phyloP scores from a whole-genome alignment of 2,329 filamentous ascomycete genomes.

The Exserohilum rostratum region DNA sequence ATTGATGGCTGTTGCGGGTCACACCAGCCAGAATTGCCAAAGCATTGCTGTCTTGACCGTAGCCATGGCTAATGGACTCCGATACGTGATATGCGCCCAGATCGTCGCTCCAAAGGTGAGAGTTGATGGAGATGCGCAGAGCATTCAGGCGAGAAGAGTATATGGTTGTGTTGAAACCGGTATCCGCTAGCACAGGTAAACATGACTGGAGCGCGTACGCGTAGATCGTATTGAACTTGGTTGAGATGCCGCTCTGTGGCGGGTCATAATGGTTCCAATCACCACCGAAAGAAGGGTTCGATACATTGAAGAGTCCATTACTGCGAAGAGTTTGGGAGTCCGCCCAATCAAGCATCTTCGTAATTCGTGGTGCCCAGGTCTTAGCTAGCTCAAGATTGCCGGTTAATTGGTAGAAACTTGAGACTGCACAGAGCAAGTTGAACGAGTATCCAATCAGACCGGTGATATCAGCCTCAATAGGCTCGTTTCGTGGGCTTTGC shows the following conservation, averaged over 20 bases:
- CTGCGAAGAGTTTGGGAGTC: slow-evolving; percentile 31
- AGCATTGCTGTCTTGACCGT: background rate
- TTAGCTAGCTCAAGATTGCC: slow-evolving; percentile 34
- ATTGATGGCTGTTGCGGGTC: background rate
- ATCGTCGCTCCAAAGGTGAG: background rate
- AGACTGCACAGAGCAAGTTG: slow-evolving; percentile 38
- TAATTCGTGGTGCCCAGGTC: slow-evolving; percentile 33
- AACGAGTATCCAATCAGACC: slow-evolving; percentile 47
- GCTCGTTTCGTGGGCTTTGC: background rate
- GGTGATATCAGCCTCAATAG: slow-evolving; percentile 32
- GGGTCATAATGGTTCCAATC: background rate
- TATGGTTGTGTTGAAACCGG: background rate
- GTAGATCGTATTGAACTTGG: background rate
- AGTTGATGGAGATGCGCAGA: background rate
- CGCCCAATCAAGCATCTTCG: slow-evolving; percentile 47
- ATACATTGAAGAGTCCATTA: slow-evolving; percentile 4
- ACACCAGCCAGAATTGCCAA: background rate
- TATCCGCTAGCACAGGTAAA: background rate
- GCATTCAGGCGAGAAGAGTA: background rate
- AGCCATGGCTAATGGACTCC: background rate
- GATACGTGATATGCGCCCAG: background rate
- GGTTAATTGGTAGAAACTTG: slow-evolving; percentile 36
- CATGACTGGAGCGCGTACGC: background rate
- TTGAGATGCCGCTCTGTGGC: background rate
- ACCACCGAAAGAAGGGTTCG: background rate